Conservation (phyloP, 2,329 filamentous ascomycete species). For the Talaromyces sp. region DNA sequence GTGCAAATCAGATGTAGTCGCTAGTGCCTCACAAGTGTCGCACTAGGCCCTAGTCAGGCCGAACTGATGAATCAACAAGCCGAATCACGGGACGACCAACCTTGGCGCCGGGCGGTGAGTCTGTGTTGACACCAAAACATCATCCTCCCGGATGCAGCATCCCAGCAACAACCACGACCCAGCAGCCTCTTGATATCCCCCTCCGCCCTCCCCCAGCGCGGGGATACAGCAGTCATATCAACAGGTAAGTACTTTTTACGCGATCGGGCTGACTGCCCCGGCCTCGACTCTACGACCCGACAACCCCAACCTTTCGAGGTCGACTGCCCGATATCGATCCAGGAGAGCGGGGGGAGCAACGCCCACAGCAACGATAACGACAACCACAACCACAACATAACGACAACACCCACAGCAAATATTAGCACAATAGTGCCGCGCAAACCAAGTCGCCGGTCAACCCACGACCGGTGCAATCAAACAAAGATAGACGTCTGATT, state of each 20-base stretch:
- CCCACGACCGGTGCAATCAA: not conserved
- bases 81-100: constrained; percentile 2
- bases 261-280: constrained; percentile 11
- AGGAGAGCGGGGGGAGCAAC: not conserved
- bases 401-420: not conserved
- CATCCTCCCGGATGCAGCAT: not conserved
- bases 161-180: not conserved
- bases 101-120: constrained; percentile 8
- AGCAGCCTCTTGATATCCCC: not conserved
- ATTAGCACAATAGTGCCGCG: not conserved
- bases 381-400: constrained; percentile 4
- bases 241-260: constrained; percentile 7
- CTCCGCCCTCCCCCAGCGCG: constrained; percentile 6
- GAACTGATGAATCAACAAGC: not conserved
- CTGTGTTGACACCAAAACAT: not conserved
- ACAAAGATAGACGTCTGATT: not conserved
- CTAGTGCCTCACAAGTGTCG: not conserved
- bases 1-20: not conserved
- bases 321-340: not conserved
- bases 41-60: not conserved
- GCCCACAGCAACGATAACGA: not conserved
- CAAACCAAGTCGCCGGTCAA: not conserved
- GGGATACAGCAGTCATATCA: constrained; percentile 9
- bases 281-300: not conserved
- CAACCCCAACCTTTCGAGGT: not conserved